Conservation (phyloP, 768 basidiomycete species). For the Galerina marginata region DNA sequence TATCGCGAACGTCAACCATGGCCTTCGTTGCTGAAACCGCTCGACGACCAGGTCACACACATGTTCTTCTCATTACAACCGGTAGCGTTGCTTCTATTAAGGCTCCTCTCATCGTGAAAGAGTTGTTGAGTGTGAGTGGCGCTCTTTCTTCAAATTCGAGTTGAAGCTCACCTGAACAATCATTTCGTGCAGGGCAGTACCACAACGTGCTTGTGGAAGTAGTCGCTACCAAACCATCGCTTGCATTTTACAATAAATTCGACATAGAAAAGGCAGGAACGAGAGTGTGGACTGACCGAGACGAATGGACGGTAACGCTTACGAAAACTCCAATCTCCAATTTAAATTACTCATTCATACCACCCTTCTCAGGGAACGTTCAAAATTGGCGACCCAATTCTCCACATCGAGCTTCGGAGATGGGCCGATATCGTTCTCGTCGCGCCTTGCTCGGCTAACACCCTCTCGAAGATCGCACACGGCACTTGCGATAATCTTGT, state of each 20-base stretch:
- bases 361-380: conserved; percentile 58
- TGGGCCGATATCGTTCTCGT: conserved; percentile 98
- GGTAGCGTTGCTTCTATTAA: conserved; percentile 98
- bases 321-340: neutral
- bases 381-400: conserved; percentile 86
- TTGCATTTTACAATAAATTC: conserved; percentile 73
- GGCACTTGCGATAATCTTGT: conserved; percentile 91
- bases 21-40: conserved; percentile 47
- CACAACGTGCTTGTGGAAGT: conserved; percentile 79
- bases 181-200: conserved; percentile 53
- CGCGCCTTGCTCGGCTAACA: conserved; percentile 97
- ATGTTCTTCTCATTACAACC: conserved; percentile 85
- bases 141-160: neutral
- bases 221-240: conserved; percentile 77
- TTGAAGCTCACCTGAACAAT: too few relatives aligned
- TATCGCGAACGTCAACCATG: conserved; percentile 6
- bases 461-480: conserved; percentile 88
- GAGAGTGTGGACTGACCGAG: conserved; percentile 85
- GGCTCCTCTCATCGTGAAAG: conserved; percentile 84
- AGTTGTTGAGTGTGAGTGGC: conserved; percentile 59
- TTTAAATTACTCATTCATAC: neutral
- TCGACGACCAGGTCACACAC: conserved; percentile 49
- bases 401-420: conserved; percentile 91
- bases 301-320: conserved; percentile 84
- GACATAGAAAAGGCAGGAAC: conserved; percentile 58